These are phyloP conservation scores for Lomentospora prolificans DNA, from an alignment of 2,329 filamentous ascomycete genomes.

Conservation along the genomic window DNA sequence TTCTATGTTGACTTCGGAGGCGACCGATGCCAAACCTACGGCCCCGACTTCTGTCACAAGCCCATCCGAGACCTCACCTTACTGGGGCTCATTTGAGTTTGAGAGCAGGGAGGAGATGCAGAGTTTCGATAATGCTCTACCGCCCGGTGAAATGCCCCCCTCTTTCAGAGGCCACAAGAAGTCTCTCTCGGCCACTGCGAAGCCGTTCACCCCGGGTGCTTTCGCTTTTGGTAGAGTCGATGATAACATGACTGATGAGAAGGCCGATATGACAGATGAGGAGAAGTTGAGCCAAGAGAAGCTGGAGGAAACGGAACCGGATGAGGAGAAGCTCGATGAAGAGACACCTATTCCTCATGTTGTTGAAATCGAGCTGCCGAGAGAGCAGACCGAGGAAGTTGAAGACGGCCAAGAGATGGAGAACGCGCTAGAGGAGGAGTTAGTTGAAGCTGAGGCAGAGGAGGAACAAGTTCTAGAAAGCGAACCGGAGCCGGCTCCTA, in stretches of 20 bases:
- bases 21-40: conserved; percentile 41
- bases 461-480: conserved; percentile 9
- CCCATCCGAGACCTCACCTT: conserved; percentile 43
- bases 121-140: conserved; percentile 41
- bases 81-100: conserved; percentile 54
- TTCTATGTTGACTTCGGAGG: conserved; percentile 42
- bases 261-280: background rate
- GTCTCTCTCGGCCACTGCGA: conserved; percentile 61
- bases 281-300: no score
- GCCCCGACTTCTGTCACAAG: conserved; percentile 35
- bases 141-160: conserved; percentile 37
- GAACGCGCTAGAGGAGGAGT: background rate
- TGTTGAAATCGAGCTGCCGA: background rate
- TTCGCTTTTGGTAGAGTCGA: background rate
- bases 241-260: background rate
- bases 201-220: conserved; percentile 51
- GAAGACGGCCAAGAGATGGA: background rate
- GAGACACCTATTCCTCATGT: background rate
- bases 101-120: conserved; percentile 36
- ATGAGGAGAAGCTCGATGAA: background rate
- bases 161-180: conserved; percentile 25
- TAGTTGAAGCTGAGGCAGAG: background rate
- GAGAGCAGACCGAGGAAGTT: background rate
- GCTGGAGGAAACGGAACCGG: no score
- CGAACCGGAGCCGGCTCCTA: conserved; percentile 11